Conservation (phyloP, 2,329 filamentous ascomycete species). For the Verticillium tricorpus region DNA sequence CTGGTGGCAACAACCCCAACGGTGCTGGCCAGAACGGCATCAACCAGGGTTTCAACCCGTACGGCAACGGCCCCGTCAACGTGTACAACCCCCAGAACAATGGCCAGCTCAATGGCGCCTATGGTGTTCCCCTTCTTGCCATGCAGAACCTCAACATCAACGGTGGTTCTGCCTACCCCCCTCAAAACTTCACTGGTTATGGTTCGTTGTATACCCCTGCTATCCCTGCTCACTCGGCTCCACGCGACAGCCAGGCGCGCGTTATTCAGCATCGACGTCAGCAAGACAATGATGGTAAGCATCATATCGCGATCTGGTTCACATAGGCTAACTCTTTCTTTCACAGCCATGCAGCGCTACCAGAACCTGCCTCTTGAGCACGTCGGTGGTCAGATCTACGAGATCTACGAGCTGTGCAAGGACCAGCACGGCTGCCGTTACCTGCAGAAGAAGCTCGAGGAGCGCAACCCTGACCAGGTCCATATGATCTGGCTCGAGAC, state of each 20-base stretch:
- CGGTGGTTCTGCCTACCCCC: slow-evolving; percentile 43
- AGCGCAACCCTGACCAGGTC: slow-evolving; percentile 75
- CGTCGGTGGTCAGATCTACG: slow-evolving; percentile 78
- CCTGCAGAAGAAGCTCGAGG: slow-evolving; percentile 94
- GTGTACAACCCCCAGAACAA: not conserved
- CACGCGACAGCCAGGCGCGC: slow-evolving; percentile 70
- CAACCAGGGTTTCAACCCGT: slow-evolving; percentile 9
- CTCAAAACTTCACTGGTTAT: slow-evolving; percentile 56
- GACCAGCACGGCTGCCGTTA: slow-evolving; percentile 98
- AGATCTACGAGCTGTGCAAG: slow-evolving; percentile 89
- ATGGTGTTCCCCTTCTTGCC: slow-evolving; percentile 54
- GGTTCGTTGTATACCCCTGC: slow-evolving; percentile 38
- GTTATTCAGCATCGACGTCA: slow-evolving; percentile 72
- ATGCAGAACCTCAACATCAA: slow-evolving; percentile 63
- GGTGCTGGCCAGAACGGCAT: slow-evolving; percentile 1
- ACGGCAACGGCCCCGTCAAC: slow-evolving; percentile 5
- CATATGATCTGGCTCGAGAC: slow-evolving; percentile 95
- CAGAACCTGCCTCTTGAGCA: slow-evolving; percentile 78
- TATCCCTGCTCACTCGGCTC: slow-evolving; percentile 40
- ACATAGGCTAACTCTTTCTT: slow-evolving; percentile 21
- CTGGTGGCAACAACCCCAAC: slow-evolving; percentile 1
- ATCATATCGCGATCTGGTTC: not conserved
- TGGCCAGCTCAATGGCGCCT: not conserved
- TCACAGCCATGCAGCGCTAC: slow-evolving; percentile 68
- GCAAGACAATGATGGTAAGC: slow-evolving; percentile 65